Evolutionary conservation across 192 early-diverging fungal genomes (phyloP), one percentile per base, ranked within the genome.

Genomic region (Coemansia sp.): DNA sequence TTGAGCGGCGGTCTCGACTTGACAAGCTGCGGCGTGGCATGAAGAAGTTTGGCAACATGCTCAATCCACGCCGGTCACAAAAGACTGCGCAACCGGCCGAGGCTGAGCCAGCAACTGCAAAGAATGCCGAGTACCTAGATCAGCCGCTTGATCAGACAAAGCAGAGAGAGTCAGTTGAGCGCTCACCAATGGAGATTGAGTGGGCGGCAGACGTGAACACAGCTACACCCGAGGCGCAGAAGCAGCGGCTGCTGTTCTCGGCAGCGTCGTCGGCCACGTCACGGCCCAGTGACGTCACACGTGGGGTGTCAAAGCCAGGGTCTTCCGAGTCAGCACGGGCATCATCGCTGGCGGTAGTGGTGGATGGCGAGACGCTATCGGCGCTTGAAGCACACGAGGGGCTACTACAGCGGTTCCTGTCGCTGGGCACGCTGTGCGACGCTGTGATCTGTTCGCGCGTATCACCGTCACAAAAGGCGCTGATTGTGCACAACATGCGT

Each of bases 391-490:
- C 79, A 55, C 61, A 83, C 21, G 61, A 61, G 23, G 83, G 82
- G 10, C 50, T 92, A 4, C 68, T 87, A 62, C 75, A 81, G 45
- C 69, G 77, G 65, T 90, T 94, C 68, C 77, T 94, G 41, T 84
- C 88, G 59, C 74, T 95, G n/a, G 90, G 86, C 26, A 88, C 86
- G 22, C 75, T 84, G 25, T 90, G 89, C 61, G 86, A 91, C 25
- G 83, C 87, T 23, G 95, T 97, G 12, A 89, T 97, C 52, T 97
- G 93, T 69, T 95, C 92, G 62, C 87, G 95, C 45, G 92, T 97
- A 25, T 90, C 89, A 27, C 95, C 95, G 17, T 74, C 87, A 37
- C 95, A 97, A 75, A 97, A 97, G 73, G 92, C 94, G 2, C 80
- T 92, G 14, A 88, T 95, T 0, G 94, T 96, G 56, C 82, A 86